Evolutionary conservation across 2,329 filamentous ascomycete species (phyloP).

Genomic region (Alternaria sp.): DNA sequence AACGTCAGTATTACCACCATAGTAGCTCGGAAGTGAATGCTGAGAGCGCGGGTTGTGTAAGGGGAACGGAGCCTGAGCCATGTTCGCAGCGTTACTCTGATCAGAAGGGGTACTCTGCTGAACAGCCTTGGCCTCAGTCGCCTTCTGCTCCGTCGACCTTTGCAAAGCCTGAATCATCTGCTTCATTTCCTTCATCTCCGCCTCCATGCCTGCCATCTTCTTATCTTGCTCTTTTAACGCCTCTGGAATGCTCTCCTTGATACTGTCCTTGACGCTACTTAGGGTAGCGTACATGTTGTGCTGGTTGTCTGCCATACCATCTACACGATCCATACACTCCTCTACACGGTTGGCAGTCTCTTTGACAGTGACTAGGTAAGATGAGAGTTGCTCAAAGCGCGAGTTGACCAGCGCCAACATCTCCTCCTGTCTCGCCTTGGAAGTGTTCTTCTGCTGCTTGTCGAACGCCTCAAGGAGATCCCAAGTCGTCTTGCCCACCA

Average conservation of each 20-base stretch:
- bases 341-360: slow-evolving; percentile 32
- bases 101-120: slow-evolving; percentile 10
- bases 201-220: slow-evolving; percentile 36
- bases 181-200: slow-evolving; percentile 39
- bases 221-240: slow-evolving; percentile 37
- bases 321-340: slow-evolving; percentile 18
- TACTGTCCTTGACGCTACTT: slow-evolving; percentile 36
- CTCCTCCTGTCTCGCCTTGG: slow-evolving; percentile 33
- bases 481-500: slow-evolving; percentile 40
- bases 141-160: slow-evolving; percentile 33
- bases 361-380: slow-evolving; percentile 35
- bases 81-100: slow-evolving; percentile 12
- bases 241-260: slow-evolving; percentile 39
- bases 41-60: slow-evolving; percentile 38
- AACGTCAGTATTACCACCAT: slow-evolving; percentile 24
- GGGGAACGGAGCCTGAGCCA: slow-evolving; percentile 9
- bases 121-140: slow-evolving; percentile 16
- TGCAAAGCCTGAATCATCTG: slow-evolving; percentile 38
- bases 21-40: slow-evolving; percentile 32
- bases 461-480: slow-evolving; percentile 33
- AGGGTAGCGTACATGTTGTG: slow-evolving; percentile 35
- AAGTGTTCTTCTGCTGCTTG: slow-evolving; percentile 21
- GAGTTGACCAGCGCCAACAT: slow-evolving; percentile 31
- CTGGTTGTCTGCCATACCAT: slow-evolving; percentile 16
- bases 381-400: slow-evolving; percentile 38